Base-by-base conservation (phyloP, 2,329 filamentous ascomycete species). In the Pseudocercospora fuligena region DNA sequence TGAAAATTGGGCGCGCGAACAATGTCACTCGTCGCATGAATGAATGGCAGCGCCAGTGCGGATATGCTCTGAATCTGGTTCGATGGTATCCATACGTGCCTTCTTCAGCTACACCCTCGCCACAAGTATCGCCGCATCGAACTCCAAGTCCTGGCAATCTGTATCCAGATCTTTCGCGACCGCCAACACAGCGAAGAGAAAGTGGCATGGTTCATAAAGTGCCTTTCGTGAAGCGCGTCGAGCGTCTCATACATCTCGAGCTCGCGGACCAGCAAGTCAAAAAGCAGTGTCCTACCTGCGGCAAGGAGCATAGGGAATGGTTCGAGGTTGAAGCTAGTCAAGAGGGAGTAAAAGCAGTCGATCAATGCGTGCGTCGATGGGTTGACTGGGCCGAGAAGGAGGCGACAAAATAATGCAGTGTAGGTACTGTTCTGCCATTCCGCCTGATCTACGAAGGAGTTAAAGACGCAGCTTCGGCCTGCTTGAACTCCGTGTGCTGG, bases 11-110 rank as follows among this genome's bases (percentile, higher is more conserved):
- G 7, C 84, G 88, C 23, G 86, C 88, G 8, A 86, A 88, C 71
- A 99, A 99, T 74, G 94, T 99, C 2, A 93, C 97, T 76, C 87
- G 94, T 5, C 88, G 95, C 14, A 87, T 99, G 81, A 93, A 94
- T 74, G 92, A 98, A 80, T 98, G 95, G 95, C 90, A 90, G 61
- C 88, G 91, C 27, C 95, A 99, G 81, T 99, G 95, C 78, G 93
- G 92, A 0, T 93, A 97, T 77, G 89, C 93, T 69, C 84, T 97
- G 29, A 93, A 92, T 25, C 86, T 99, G 62, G 88, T 98, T 60
- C 89, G 95, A 6, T 98, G 91, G 80, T 99, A 99, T 75, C 95
- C 95, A 0, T 94, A 98, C 78, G 81, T 91, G 0, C 66, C 76
- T 9, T 63, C 71, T 6, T 73, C 68, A 75, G 9, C 62, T 61